Conservation (phyloP, 2,329 filamentous ascomycete species). For the Aspergillus carbonarius region DNA sequence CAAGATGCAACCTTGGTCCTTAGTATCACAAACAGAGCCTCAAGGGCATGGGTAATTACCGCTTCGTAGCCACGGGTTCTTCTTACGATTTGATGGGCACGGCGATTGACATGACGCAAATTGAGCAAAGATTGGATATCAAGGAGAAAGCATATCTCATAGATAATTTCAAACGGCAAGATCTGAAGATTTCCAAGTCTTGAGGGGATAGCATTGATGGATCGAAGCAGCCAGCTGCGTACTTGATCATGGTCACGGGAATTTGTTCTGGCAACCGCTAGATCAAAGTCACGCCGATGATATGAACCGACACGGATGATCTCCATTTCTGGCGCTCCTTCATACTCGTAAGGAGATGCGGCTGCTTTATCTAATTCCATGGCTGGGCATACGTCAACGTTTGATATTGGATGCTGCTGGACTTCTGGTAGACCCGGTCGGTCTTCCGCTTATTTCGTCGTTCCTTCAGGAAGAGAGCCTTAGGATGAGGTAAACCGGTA, state of each 20-base stretch:
- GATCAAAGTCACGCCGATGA: not conserved
- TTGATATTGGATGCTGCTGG: no score
- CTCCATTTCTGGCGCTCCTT: no score
- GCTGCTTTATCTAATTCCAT: no score
- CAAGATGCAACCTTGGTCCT: slow-evolving; percentile 6
- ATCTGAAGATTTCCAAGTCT: not conserved
- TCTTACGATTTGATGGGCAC: not conserved
- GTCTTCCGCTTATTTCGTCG: no score
- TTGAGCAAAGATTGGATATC: not conserved
- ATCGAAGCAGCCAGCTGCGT: not conserved
- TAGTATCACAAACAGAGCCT: not conserved
- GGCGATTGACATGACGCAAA: not conserved
- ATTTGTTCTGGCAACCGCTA: not conserved
- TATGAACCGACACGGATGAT: not conserved
- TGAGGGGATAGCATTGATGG: not conserved
- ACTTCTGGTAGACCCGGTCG: no score
- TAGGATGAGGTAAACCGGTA: no score
- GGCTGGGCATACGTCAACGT: no score
- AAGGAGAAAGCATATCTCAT: not conserved
- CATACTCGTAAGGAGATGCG: no score
- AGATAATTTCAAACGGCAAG: not conserved
- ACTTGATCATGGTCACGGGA: not conserved
- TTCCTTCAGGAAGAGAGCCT: no score
- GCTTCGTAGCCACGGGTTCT: not conserved
- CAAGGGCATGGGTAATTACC: not conserved